These are phyloP conservation scores for Galerina marginata DNA, from an alignment of 768 basidiomycete species.

Conservation along the genomic window DNA sequence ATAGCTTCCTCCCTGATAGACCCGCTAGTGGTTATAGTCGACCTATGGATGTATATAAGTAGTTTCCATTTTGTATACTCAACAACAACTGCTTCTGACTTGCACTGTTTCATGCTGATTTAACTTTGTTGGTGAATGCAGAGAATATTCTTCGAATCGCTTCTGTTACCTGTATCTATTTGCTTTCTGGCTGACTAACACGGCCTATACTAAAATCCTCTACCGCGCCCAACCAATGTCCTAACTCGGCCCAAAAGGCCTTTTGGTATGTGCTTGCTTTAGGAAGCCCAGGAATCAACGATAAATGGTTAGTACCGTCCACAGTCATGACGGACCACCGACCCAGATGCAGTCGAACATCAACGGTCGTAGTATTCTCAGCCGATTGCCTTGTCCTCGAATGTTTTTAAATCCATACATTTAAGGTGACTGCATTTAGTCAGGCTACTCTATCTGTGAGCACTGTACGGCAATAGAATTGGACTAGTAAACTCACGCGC, in stretches of 20 bases:
- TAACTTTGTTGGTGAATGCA: slow-evolving; percentile 19
- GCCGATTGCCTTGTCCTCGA: neutral
- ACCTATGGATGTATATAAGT: no score
- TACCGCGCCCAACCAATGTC: slow-evolving; percentile 40
- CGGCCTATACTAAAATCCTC: slow-evolving; percentile 26
- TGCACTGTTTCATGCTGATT: slow-evolving; percentile 18
- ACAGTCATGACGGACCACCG: slow-evolving; percentile 47
- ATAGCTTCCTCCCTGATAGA: no score
- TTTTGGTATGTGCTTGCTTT: slow-evolving; percentile 37
- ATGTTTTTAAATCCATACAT: neutral
- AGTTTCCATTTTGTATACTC: no score
- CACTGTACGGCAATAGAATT: neutral
- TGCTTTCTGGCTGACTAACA: no score
- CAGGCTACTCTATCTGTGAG: slow-evolving; percentile 1
- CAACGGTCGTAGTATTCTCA: neutral
- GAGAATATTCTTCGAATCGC: no score
- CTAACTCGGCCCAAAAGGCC: slow-evolving; percentile 45
- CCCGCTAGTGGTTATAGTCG: no score
- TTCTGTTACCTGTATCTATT: no score
- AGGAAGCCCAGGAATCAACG: slow-evolving; percentile 44
- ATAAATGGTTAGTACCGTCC: slow-evolving; percentile 42
- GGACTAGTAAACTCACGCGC: slow-evolving; percentile 36
- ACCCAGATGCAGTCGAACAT: slow-evolving; percentile 32
- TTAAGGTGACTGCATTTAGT: slow-evolving; percentile 19
- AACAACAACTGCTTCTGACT: slow-evolving; percentile 13